Base-by-base conservation (phyloP, 768 basidiomycete species). In the Lyophyllum decastes region DNA sequence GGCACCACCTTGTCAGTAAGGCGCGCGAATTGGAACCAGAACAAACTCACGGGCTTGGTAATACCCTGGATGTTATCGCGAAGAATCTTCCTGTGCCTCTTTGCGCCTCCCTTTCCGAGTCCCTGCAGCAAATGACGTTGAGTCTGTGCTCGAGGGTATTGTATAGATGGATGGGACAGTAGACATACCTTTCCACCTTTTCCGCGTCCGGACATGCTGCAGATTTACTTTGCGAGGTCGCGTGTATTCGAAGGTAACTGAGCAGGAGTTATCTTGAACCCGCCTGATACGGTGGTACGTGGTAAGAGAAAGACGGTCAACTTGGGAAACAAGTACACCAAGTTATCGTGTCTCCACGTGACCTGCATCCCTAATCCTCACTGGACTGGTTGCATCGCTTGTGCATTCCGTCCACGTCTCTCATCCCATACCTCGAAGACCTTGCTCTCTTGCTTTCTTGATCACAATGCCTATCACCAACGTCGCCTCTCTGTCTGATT, bases 61-160 rank as follows among this genome's bases (percentile, higher is more conserved):
- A 72, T 69, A 80, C 90, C 92, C 73, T 91, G 89, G 61, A 90
- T 89, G 78, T 87, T 91, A 71, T 90, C 87, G 60, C 89, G 87
- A 65, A 90, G 83, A 76, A 90, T 89, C 77, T 89, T 89, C 70
- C 87, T 84, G 73, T 89, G 87, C 71, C 88, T 86, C 77, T 89
- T 90, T 53, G 87, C 88, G 71, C 88, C 87, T 66, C 88, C 86
- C 78, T 88, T 89, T 73, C 88, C 87, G 73, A 88, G 86, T 66
- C 88, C 88, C 86, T 88, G 66, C 25, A 54, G 49, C 27, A 35
- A 55, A 21, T 64, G 49, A 27, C 25, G 48, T 53, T 56, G 49
- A 55, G 60, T 44, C 35, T 17, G 38, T 5, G 50, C 38, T 33
- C 6, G 11, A 1, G 2, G 21, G 14, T 35, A 51, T n/a, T 46